Conservation (phyloP, 345 rosid species). For the Arabidopsis thaliana region TAIR10.1 NC_003076.8:6864001-6864500, state of each 20-base stretch:
- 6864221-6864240: slow-evolving; percentile 25
- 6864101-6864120: slow-evolving; percentile 86
- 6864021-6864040: slow-evolving; percentile 85
- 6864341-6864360: slow-evolving; percentile 81
- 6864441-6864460: slow-evolving; percentile 70
- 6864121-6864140: slow-evolving; percentile 71
- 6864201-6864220: slow-evolving; percentile 40
- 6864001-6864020: slow-evolving; percentile 72
- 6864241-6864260: slow-evolving; percentile 17
- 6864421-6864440: slow-evolving; percentile 67
- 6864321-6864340: slow-evolving; percentile 86
- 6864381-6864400: slow-evolving; percentile 70
- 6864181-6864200: slow-evolving; percentile 82
- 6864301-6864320: slow-evolving; percentile 85
- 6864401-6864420: slow-evolving; percentile 57
- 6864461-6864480: slow-evolving; percentile 63
- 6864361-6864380: slow-evolving; percentile 82
- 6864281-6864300: slow-evolving; percentile 33
- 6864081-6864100: slow-evolving; percentile 60
- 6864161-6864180: slow-evolving; percentile 66
- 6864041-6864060: slow-evolving; percentile 79
- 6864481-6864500: slow-evolving; percentile 68
- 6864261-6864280: slow-evolving; percentile 3
- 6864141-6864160: slow-evolving; percentile 70
- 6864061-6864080: slow-evolving; percentile 77